A percentile compares a stretch with the other conserved stretches of the same genome.
These are phyloP conservation scores for Aschersonia sp. DNA, from an alignment of 2,329 filamentous ascomycete genomes.

Conservation along the genomic window DNA sequence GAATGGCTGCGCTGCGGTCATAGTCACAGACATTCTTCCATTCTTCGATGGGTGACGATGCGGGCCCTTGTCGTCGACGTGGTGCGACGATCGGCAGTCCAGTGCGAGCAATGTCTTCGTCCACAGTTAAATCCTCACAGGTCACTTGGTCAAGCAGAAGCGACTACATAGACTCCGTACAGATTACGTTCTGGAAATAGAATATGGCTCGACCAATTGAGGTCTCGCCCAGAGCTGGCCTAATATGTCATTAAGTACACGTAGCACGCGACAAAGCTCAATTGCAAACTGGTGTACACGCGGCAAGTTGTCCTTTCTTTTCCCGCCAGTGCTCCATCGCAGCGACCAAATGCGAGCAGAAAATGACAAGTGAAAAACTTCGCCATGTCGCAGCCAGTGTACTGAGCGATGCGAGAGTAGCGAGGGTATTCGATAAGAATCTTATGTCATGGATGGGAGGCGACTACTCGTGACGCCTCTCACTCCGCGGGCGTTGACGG, in stretches of 20 bases:
- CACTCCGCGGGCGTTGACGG: constrained; percentile 30
- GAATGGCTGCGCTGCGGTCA: too few species aligned
- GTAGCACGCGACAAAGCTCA: constrained; percentile 10
- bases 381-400: neutral
- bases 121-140: too few species aligned
- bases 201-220: neutral
- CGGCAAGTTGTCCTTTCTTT: constrained; percentile 3
- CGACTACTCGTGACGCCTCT: neutral
- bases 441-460: neutral
- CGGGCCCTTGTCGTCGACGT: too few species aligned
- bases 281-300: constrained; percentile 3
- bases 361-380: neutral
- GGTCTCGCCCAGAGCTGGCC: constrained; percentile 9
- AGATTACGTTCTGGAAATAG: neutral
- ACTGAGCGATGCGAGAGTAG: neutral
- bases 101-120: too few species aligned
- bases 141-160: too few species aligned
- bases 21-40: too few species aligned
- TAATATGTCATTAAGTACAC: constrained; percentile 23
- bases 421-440: neutral
- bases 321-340: constrained; percentile 8
- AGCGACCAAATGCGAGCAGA: constrained; percentile 8
- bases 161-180: too few species aligned
- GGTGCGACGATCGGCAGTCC: too few species aligned
- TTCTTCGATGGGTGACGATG: too few species aligned